phyloP scores from a whole-genome alignment of 2,329 filamentous ascomycete genomes.

The Monosporascus sp. region DNA sequence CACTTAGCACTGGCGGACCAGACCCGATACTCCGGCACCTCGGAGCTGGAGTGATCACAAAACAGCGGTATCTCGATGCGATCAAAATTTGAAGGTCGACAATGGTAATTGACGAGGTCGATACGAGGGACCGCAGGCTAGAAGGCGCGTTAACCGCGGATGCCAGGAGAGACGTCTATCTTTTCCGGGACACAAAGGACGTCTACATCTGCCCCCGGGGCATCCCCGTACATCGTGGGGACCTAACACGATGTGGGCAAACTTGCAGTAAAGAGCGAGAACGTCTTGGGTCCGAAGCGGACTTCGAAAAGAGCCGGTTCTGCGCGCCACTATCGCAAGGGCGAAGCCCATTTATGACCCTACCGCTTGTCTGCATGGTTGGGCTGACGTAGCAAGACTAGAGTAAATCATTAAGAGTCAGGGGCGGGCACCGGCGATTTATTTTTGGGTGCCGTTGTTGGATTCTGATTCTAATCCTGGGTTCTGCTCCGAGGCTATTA shows the following conservation, averaged over 20 bases:
- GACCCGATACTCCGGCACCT: conserved; percentile 28
- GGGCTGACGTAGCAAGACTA: too few relatives aligned
- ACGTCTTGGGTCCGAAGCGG: neutral
- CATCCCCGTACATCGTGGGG: conserved; percentile 15
- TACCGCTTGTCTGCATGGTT: neutral
- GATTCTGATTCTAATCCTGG: too few relatives aligned
- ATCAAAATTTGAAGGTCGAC: conserved; percentile 9
- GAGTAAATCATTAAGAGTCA: too few relatives aligned
- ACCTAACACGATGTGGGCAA: conserved; percentile 11
- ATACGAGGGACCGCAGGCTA: neutral
- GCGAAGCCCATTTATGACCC: conserved; percentile 4
- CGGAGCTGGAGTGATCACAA: conserved; percentile 24
- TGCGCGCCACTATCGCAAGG: conserved; percentile 1
- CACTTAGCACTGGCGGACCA: conserved; percentile 27
- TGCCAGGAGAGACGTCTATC: conserved; percentile 2
- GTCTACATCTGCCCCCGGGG: conserved; percentile 32
- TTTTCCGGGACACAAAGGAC: conserved; percentile 25
- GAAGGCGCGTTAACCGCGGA: neutral
- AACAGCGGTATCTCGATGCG: conserved; percentile 16
- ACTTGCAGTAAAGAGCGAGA: conserved; percentile 1
- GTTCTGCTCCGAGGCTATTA: too few relatives aligned
- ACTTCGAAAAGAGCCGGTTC: conserved; percentile 2
- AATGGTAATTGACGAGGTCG: neutral
- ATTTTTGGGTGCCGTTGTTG: too few relatives aligned
- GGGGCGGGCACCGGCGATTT: too few relatives aligned